These are phyloP conservation scores for Capronia epimyces DNA, from an alignment of 2,329 filamentous ascomycete species.

Conservation along the genomic window DNA sequence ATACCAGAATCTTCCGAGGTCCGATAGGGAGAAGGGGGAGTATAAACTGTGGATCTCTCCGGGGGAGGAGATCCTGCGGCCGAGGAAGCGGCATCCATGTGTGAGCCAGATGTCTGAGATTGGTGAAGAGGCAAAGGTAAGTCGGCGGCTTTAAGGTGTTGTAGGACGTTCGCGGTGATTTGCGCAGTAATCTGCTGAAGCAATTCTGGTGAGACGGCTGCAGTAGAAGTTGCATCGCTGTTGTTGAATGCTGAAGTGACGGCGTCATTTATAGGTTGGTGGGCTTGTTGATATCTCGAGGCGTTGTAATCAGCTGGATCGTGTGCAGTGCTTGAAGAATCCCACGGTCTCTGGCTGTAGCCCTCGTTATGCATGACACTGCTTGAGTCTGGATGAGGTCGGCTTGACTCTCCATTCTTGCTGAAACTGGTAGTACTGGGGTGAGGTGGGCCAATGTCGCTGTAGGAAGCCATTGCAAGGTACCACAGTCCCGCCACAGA, in stretches of 20 bases:
- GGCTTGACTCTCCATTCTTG: slow-evolving; percentile 15
- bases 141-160: slow-evolving; percentile 50
- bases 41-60: slow-evolving; percentile 44
- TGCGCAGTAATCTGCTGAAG: slow-evolving; percentile 53
- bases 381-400: slow-evolving; percentile 13
- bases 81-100: slow-evolving; percentile 34
- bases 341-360: slow-evolving; percentile 5
- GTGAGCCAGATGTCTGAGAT: slow-evolving; percentile 30
- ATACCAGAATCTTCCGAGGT: slow-evolving; percentile 24
- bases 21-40: slow-evolving; percentile 50
- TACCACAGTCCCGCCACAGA: slow-evolving; percentile 12
- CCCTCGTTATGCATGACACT: slow-evolving; percentile 11
- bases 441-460: slow-evolving; percentile 10
- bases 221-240: slow-evolving; percentile 41
- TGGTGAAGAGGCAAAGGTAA: slow-evolving; percentile 32
- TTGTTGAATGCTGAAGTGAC: slow-evolving; percentile 53
- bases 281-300: slow-evolving; percentile 28
- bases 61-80: slow-evolving; percentile 39
- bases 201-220: slow-evolving; percentile 53
- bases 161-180: slow-evolving; percentile 55
- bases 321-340: slow-evolving; percentile 8
- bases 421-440: slow-evolving; percentile 3
- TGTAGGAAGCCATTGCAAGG: slow-evolving; percentile 18
- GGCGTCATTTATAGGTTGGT: slow-evolving; percentile 52
- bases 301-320: slow-evolving; percentile 12